phyloP scores from a whole-genome alignment of 164 flowering plant genomes.

The Nelumbo lutea region DNA sequence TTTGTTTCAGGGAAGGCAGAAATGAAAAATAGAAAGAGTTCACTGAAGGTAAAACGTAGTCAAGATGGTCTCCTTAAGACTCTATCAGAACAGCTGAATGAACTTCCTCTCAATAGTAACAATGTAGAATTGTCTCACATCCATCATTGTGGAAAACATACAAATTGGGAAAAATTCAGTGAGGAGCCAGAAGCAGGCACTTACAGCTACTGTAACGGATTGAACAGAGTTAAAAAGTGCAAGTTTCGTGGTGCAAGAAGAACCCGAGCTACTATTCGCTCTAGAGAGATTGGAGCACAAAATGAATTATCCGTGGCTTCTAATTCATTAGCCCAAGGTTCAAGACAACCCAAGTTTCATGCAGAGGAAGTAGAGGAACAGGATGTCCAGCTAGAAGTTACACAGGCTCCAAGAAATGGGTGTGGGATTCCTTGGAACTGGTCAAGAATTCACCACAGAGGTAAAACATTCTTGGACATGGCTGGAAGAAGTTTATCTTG shows the following conservation, averaged over 20 bases:
- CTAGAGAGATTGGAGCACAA: constrained; percentile 47
- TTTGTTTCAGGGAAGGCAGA: constrained; percentile 31
- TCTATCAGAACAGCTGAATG: constrained; percentile 59
- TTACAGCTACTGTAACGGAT: constrained; percentile 36
- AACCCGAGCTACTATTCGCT: constrained; percentile 30
- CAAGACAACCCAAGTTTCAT: constrained; percentile 27
- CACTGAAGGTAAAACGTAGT: constrained; percentile 35
- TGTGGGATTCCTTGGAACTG: constrained; percentile 98
- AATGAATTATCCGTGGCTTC: constrained; percentile 80
- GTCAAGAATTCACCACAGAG: constrained; percentile 91
- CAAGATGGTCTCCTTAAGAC: constrained; percentile 39
- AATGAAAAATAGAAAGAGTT: constrained; percentile 30
- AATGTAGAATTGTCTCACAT: constrained; percentile 49
- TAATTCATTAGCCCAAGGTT: constrained; percentile 57
- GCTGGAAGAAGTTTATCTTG: constrained; percentile 96
- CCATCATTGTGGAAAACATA: constrained; percentile 26
- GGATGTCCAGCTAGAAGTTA: constrained; percentile 38
- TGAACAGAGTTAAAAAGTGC: constrained; percentile 52
- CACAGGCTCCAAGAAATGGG: constrained; percentile 65
- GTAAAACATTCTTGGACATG: constrained; percentile 79
- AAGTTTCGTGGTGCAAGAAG: constrained; percentile 61
- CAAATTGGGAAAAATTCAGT: constrained; percentile 21
- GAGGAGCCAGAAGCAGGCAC: constrained; percentile 35
- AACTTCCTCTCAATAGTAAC: constrained; percentile 48
- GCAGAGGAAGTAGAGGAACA: constrained; percentile 40